These are phyloP conservation scores for Trichoderma sp. DNA, from an alignment of 2,329 filamentous ascomycete species.

Conservation along the genomic window DNA sequence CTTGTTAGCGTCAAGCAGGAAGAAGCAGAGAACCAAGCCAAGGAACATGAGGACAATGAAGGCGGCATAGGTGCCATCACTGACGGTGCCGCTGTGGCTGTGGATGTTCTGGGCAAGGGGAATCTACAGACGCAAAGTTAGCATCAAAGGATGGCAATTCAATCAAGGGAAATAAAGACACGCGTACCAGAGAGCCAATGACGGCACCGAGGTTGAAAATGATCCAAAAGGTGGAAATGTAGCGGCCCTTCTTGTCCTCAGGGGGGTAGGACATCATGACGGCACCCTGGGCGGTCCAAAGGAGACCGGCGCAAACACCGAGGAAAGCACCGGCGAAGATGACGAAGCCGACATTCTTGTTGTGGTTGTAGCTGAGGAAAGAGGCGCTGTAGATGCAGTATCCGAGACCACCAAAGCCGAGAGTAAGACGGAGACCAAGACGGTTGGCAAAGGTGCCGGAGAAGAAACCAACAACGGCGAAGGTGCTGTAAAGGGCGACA, in stretches of 20 bases:
- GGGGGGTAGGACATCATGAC: slow-evolving; percentile 89
- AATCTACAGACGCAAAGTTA: slow-evolving; percentile 36
- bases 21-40: slow-evolving; percentile 67
- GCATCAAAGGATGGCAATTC: neutral
- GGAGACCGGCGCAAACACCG: slow-evolving; percentile 72
- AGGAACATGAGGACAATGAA: slow-evolving; percentile 80
- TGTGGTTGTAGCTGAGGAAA: slow-evolving; percentile 70
- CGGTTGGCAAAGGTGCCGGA: slow-evolving; percentile 76
- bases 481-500: slow-evolving; percentile 69
- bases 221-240: slow-evolving; percentile 90
- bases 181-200: slow-evolving; percentile 63
- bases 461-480: slow-evolving; percentile 65
- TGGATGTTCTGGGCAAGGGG: slow-evolving; percentile 68
- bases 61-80: slow-evolving; percentile 80
- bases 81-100: slow-evolving; percentile 50
- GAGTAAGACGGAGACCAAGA: slow-evolving; percentile 64
- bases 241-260: slow-evolving; percentile 78
- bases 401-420: slow-evolving; percentile 70
- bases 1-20: slow-evolving; percentile 66
- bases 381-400: slow-evolving; percentile 72
- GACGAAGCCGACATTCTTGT: slow-evolving; percentile 63
- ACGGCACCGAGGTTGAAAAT: slow-evolving; percentile 93
- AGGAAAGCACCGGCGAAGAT: slow-evolving; percentile 74
- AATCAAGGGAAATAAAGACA: slow-evolving; percentile 23
- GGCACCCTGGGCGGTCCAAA: slow-evolving; percentile 80